phyloP scores from a whole-genome alignment of 306 rosid genomes.

The Castanea sativa region DNA sequence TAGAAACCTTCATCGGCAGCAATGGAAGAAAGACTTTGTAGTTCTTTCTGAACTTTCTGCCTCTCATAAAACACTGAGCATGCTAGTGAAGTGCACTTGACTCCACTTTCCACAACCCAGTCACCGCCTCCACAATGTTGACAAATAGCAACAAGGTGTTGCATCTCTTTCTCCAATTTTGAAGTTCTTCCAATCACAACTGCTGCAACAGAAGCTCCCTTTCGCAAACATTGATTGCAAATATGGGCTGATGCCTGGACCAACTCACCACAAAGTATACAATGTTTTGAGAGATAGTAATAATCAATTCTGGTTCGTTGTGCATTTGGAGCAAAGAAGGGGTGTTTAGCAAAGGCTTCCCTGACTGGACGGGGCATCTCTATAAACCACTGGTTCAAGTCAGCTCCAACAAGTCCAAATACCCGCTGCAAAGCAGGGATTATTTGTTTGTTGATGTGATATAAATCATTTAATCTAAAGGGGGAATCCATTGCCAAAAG shows the following conservation, averaged over 20 bases:
- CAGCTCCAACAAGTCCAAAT: conserved; percentile 83
- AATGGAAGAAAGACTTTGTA: conserved; percentile 57
- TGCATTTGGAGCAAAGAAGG: conserved; percentile 36
- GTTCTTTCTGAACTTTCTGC: conserved; percentile 79
- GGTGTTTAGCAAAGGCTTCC: conserved; percentile 59
- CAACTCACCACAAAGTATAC: conserved; percentile 79
- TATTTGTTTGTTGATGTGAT: conserved; percentile 90
- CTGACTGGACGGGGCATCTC: conserved; percentile 86
- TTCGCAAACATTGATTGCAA: conserved; percentile 60
- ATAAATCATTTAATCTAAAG: conserved; percentile 70
- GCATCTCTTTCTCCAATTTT: conserved; percentile 82
- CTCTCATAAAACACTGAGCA: conserved; percentile 85
- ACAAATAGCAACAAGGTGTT: conserved; percentile 82
- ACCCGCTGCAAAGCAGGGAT: conserved; percentile 89
- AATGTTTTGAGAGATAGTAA: conserved; percentile 88
- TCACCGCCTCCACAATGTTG: conserved; percentile 90
- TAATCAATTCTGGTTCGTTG: conserved; percentile 82
- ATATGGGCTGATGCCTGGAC: conserved; percentile 70
- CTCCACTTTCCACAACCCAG: conserved; percentile 56
- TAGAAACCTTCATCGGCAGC: conserved; percentile 71
- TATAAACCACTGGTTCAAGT: conserved; percentile 75
- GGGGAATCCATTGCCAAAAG: conserved; percentile 77
- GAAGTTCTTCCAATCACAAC: conserved; percentile 70
- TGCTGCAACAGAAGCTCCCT: conserved; percentile 61
- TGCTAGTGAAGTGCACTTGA: conserved; percentile 81